phyloP scores from a whole-genome alignment of 139 green algal genomes.

The Monoraphidium neglectum region DNA sequence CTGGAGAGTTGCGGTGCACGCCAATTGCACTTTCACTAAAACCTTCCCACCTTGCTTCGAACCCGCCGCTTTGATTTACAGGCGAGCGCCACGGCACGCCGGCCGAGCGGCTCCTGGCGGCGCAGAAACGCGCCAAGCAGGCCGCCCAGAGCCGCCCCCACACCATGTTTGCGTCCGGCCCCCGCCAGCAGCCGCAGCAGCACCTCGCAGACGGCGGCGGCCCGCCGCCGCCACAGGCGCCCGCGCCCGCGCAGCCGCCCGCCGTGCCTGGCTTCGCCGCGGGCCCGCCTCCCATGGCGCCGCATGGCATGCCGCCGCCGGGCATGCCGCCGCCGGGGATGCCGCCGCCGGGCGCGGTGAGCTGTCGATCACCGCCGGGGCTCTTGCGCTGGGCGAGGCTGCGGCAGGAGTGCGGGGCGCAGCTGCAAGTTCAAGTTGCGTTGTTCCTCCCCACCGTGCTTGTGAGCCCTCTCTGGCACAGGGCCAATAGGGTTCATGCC shows the following conservation, averaged over 20 bases:
- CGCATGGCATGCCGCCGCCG: not conserved
- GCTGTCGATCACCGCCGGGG: no score
- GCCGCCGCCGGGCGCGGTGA: no score
- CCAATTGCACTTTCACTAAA: no score
- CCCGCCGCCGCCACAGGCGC: not conserved
- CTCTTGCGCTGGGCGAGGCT: no score
- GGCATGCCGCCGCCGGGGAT: conserved; percentile 1
- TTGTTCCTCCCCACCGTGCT: no score
- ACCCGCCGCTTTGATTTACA: no score
- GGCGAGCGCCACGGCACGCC: conserved; percentile 95
- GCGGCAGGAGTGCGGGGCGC: no score
- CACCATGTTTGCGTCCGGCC: conserved; percentile 87
- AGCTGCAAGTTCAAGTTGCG: no score
- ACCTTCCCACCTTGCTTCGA: not conserved
- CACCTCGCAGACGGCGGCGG: not conserved
- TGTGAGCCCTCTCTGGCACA: no score
- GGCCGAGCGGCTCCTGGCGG: conserved; percentile 91
- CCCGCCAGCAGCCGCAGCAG: conserved; percentile 47
- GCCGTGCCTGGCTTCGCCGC: not conserved
- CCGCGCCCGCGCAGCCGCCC: not conserved
- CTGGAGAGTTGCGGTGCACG: no score
- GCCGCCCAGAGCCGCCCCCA: conserved; percentile 71
- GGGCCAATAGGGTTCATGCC: no score
- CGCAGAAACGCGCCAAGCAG: conserved; percentile 63
- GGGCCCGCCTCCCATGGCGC: not conserved